Conservation (phyloP, 2,329 filamentous ascomycete genomes). For the Aspergillus chevalieri region DNA sequence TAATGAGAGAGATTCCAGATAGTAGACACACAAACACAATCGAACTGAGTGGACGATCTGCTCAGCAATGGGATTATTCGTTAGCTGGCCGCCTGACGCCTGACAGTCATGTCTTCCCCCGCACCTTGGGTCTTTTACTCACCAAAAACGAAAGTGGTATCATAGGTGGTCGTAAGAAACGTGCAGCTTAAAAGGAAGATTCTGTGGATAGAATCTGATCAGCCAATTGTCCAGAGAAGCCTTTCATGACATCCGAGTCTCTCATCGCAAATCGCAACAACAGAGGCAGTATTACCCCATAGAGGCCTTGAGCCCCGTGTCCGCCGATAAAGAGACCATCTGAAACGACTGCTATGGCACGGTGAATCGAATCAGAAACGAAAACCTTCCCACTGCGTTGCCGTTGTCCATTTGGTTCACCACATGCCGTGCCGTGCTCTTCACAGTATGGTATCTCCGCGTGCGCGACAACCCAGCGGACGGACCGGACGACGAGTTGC, state of each 20-base stretch:
- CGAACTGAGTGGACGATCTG: slow-evolving; percentile 44
- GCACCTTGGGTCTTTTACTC: slow-evolving; percentile 5
- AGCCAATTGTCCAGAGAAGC: slow-evolving; percentile 6
- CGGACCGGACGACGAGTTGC: neutral
- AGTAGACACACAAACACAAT: slow-evolving; percentile 37
- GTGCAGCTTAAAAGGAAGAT: slow-evolving; percentile 29
- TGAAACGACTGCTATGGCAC: slow-evolving; percentile 9
- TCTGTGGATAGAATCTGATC: slow-evolving; percentile 14
- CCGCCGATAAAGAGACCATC: slow-evolving; percentile 24
- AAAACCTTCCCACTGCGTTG: neutral
- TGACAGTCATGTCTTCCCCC: neutral
- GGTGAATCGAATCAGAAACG: neutral
- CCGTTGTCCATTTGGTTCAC: neutral
- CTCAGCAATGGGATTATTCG: neutral
- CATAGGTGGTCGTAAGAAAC: slow-evolving; percentile 30
- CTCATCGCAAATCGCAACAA: neutral
- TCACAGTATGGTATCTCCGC: neutral
- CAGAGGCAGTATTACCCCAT: slow-evolving; percentile 22
- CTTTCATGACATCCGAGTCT: neutral
- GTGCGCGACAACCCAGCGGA: neutral
- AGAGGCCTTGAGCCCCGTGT: slow-evolving; percentile 26
- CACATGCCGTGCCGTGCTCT: neutral
- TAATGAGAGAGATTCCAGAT: slow-evolving; percentile 33
- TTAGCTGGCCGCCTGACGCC: neutral
- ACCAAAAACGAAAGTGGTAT: slow-evolving; percentile 37